Base-by-base conservation (phyloP, 2,329 filamentous ascomycete species). In the Lecanicillium sp. region DNA sequence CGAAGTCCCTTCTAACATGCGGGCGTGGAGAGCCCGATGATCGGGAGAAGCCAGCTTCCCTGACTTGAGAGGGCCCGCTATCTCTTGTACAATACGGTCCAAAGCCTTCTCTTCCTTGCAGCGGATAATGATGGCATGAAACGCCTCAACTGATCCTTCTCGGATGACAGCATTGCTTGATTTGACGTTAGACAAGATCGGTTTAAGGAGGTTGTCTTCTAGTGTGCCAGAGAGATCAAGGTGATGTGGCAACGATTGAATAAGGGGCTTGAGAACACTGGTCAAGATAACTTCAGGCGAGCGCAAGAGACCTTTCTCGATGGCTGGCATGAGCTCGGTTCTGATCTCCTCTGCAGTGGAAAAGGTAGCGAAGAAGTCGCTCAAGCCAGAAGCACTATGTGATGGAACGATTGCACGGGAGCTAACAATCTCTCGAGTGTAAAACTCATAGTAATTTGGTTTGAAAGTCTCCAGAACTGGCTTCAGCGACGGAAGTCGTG, bases 261-360 rank as follows among this genome's bases (percentile, higher is more conserved):
- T 70, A 33, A 96, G 68, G 11, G 83, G 78, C 5, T 81, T 75
- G 35, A 96, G 65, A 17, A 95, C 70, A 45, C 87, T 83, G 49
- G 83, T 80, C 19, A 96, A 68, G 12, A 95, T 79, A 31, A 95
- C 81, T 61, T 98, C 92, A 1, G 92, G 94, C 7, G 90, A 83
- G 55, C 94, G 77, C 33, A 98, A 65, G 40, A 98, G 71, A 5
- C 85, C 81, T 63, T 95, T 95, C 55, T 98, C 92, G 12, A 96
- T 67, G 0, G 87, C 69, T 8, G 89, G 86, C 17, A 94, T 70
- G 22, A 96, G 55, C 31, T 90, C 78, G 46, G 77, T 82, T 38
- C 78, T 74, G 20, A 96, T 57, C 47, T 95, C 88, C 17, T 88
- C 80, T 13, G 75, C 56, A 0, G 76, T 81, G 28, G 83, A 70